Conservation (phyloP, 495 filamentous ascomycete genomes). For the Podospora bellae-mahoneyi region DNA sequence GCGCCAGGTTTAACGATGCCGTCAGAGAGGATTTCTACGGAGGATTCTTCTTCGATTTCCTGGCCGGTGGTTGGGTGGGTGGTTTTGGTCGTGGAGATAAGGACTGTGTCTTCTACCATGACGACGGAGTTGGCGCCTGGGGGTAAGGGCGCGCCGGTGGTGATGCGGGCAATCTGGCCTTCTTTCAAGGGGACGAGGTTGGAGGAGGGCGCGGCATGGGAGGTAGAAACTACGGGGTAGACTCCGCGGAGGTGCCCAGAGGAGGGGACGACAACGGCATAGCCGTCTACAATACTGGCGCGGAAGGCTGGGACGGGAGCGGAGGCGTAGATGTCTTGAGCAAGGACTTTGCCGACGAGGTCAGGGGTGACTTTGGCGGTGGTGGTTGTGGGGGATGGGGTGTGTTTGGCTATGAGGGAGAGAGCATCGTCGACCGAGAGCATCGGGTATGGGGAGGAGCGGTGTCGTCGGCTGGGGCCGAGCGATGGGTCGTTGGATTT, state of each 20-base stretch:
- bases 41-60: conserved; percentile 78
- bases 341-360: conserved; percentile 73
- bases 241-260: conserved; percentile 64
- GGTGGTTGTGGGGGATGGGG: conserved; percentile 55
- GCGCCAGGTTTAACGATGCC: conserved; percentile 67
- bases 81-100: conserved; percentile 72
- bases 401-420: conserved; percentile 64
- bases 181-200: conserved; percentile 51
- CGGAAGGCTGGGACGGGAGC: conserved; percentile 89
- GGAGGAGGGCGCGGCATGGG: conserved; percentile 69
- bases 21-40: conserved; percentile 77
- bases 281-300: conserved; percentile 96
- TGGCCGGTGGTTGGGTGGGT: conserved; percentile 65
- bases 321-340: conserved; percentile 71
- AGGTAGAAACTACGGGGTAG: conserved; percentile 83
- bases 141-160: conserved; percentile 89
- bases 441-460: conserved; percentile 91
- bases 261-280: conserved; percentile 67
- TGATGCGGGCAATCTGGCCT: conserved; percentile 83
- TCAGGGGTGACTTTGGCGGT: conserved; percentile 56
- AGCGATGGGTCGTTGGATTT: conserved; percentile 77
- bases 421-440: conserved; percentile 79
- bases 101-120: conserved; percentile 92
- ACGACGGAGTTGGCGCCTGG: conserved; percentile 85
- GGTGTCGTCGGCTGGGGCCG: conserved; percentile 71